Conservation (phyloP, 2,329 filamentous ascomycete species). For the Albifimbria verrucaria region DNA sequence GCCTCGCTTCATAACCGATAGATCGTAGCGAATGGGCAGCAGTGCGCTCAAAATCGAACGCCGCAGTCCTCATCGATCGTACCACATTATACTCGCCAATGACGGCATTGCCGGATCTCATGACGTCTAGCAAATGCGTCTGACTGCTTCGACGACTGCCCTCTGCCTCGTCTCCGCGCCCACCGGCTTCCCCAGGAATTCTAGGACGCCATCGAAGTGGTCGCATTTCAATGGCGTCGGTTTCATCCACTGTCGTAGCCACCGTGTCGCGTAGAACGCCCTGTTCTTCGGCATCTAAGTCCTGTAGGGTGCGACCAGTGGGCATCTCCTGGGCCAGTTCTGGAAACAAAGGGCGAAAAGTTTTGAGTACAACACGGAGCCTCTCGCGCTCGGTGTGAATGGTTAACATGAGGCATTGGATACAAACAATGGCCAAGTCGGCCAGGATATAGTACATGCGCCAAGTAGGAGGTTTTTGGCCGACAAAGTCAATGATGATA, state of each 20-base stretch:
- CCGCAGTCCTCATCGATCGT: conserved; percentile 45
- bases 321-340: conserved; percentile 23
- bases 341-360: conserved; percentile 30
- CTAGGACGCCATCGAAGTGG: conserved; percentile 13
- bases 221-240: conserved; percentile 44
- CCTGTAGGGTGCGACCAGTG: conserved; percentile 35
- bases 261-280: conserved; percentile 42
- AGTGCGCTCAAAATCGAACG: conserved; percentile 42
- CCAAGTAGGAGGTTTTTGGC: conserved; percentile 60
- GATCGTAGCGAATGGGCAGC: conserved; percentile 51
- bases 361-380: conserved; percentile 46
- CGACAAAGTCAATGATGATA: conserved; percentile 65
- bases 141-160: conserved; percentile 10
- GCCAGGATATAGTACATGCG: conserved; percentile 51
- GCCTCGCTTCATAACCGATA: conserved; percentile 51
- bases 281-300: conserved; percentile 55
- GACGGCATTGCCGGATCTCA: conserved; percentile 54
- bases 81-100: conserved; percentile 52
- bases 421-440: conserved; percentile 51
- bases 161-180: conserved; percentile 23
- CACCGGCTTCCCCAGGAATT: conserved; percentile 15
- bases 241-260: conserved; percentile 30
- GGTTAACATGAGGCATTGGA: conserved; percentile 64
- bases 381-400: conserved; percentile 59
- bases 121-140: conserved; percentile 40